Base-by-base conservation (phyloP, 2,329 filamentous ascomycete species). In the Cryphonectria radicalis region DNA sequence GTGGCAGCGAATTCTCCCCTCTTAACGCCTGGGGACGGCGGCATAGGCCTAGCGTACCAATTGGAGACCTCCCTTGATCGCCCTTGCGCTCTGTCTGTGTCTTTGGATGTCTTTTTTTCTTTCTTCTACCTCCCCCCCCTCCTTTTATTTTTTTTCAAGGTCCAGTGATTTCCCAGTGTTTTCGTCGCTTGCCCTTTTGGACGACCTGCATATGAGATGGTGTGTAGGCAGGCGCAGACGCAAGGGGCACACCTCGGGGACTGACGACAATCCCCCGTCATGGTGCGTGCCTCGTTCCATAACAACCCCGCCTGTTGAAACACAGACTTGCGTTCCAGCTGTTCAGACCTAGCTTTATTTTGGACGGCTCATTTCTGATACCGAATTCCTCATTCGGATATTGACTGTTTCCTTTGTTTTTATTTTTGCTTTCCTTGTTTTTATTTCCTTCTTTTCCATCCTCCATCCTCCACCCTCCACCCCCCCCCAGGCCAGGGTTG, bases 21-120 rank as follows among this genome's bases (percentile, higher is more conserved):
- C 11, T 40, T 40, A 25, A 50, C 57, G 17, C 66, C 68, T 71
- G 42, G 53, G 66, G 57, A 17, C 66, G 60, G 46, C 62, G 64
- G 43, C 62, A 55, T 63, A 32, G 69, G 70, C 65, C 66, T 63
- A 5, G 70, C 60, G 66, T 63, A 37, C 60, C 64, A 28, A 69
- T 60, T 69, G 62, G 70, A n/a, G 46, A 67, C 62, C 62, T 57
- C 68, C 50, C 42, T 67, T 46, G 62, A 62, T 68, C 35, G 68
- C 13, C 13, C 17, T 35, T 60, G 57, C 25, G 57, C 32, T 60
- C 32, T 60, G 32, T 57, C 66, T 50, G 43, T 19, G 66, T 50
- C 60, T 50, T 53, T 19, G 35, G 68, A 57, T 64, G 57, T 60
- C 13, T 13, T 70, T 50, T 19, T 5, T 59, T 59, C 4, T 1